Percentiles rank a stretch among this genome's conserved stretches.
phyloP scores from a whole-genome alignment of 2,329 filamentous ascomycete genomes.

The Herpotrichia juniperi region DNA sequence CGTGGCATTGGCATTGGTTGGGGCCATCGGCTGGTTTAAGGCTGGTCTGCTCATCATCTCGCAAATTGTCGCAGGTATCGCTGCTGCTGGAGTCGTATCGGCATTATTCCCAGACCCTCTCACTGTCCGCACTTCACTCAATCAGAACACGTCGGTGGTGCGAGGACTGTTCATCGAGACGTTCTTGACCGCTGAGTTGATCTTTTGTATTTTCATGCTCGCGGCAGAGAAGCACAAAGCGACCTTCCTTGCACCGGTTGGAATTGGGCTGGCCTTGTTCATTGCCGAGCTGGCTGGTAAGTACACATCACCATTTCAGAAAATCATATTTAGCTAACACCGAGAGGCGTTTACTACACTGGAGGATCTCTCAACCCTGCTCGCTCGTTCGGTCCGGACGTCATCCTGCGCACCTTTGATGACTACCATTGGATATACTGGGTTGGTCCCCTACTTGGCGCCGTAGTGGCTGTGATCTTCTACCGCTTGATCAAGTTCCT shows the following conservation, averaged over 20 bases:
- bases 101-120: slow-evolving; percentile 52
- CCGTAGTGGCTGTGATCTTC: slow-evolving; percentile 53
- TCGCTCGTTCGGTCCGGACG: slow-evolving; percentile 55
- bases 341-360: slow-evolving; percentile 52
- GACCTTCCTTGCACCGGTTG: slow-evolving; percentile 48
- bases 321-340: slow-evolving; percentile 12
- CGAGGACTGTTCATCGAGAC: slow-evolving; percentile 58
- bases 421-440: slow-evolving; percentile 59
- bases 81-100: slow-evolving; percentile 52
- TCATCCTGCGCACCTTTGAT: slow-evolving; percentile 49
- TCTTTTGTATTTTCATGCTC: slow-evolving; percentile 57
- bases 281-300: slow-evolving; percentile 52
- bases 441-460: slow-evolving; percentile 55
- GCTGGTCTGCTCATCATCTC: slow-evolving; percentile 51
- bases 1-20: slow-evolving; percentile 55
- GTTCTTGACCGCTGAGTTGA: slow-evolving; percentile 55
- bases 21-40: slow-evolving; percentile 54
- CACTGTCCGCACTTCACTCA: slow-evolving; percentile 48
- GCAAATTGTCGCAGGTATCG: slow-evolving; percentile 54
- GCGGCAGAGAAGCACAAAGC: slow-evolving; percentile 49
- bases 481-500: slow-evolving; percentile 57
- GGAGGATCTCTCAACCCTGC: slow-evolving; percentile 57
- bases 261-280: slow-evolving; percentile 55
- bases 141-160: slow-evolving; percentile 47
- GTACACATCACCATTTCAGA: slow-evolving; percentile 2